Base-by-base conservation (phyloP, 1,284 basidiomycete genomes). In the Lentinula novae-zelandiae region DNA sequence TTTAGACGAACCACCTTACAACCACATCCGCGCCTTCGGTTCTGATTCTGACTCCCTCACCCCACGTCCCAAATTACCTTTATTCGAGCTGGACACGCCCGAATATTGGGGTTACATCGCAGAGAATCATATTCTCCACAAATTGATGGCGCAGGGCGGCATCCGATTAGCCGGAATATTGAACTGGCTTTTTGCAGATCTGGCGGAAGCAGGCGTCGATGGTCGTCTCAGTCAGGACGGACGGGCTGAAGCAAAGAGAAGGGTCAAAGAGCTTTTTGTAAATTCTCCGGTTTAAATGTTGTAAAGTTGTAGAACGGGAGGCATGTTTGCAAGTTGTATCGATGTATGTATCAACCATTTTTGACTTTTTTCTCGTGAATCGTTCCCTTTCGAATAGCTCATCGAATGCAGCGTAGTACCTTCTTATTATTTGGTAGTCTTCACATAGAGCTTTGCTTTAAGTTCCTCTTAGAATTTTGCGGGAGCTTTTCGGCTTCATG, bases 31-130 rank as follows among this genome's bases (percentile, higher is more conserved):
- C 17, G 57, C 57, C 17, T 67, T 17, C 42, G 50, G 27, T 34
- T 40, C 57, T n/a, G 8, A 22, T 12, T 67, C 31, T 38, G 50
- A 50, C 20, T 33, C 57, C 10, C 9, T n/a, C 15, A 56, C 13
- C 1, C 42, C 39, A 1, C 49, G 42, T 33, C 50, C 57, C 10
- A 51, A 52, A 31, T 40, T 39, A 44, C 69, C 74, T 0, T 79
- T 85, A 62, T 80, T 92, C 38, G 90, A 96, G 73, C 82, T 97
- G n/a, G 90, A 96, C 72, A 94, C 91, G 22, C 87, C 90, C 0
- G 78, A 87, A 64, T 97, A 97, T 68, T 75, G 88, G 0, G 93
- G 90, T 1, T 75, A 75, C 27, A 85, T 96, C 65, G 76, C 77
- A 58, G 74, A 85, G 46, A 76, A 83, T 62, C 88, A 89, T 82